Conservation (phyloP, 805 yeast genomes). For the Wickerhamomyces subpelliculosus region DNA sequence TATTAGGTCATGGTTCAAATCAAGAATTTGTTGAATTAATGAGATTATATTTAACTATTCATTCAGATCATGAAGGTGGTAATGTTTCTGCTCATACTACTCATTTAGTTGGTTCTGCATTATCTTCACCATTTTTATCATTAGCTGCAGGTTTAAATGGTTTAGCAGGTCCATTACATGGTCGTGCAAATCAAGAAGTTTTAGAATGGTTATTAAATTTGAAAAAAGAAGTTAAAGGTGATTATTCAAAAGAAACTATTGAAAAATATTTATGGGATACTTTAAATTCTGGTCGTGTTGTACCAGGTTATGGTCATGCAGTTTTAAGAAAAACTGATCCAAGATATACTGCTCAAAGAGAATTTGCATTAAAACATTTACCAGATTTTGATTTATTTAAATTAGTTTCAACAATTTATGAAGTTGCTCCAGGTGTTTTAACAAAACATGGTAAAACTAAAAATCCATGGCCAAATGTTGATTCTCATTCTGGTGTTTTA, state of each 20-base stretch:
- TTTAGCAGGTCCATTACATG: slow-evolving; percentile 83
- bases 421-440: slow-evolving; percentile 76
- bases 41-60: slow-evolving; percentile 76
- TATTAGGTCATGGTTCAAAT: slow-evolving; percentile 51
- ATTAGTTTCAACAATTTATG: slow-evolving; percentile 69
- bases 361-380: slow-evolving; percentile 68
- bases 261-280: slow-evolving; percentile 76
- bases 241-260: slow-evolving; percentile 58
- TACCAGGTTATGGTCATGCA: slow-evolving; percentile 88
- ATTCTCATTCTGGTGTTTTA: slow-evolving; percentile 80
- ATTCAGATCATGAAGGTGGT: slow-evolving; percentile 89
- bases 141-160: slow-evolving; percentile 81
- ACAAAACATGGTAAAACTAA: slow-evolving; percentile 84
- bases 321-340: slow-evolving; percentile 87
- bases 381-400: slow-evolving; percentile 76
- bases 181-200: slow-evolving; percentile 85
- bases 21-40: slow-evolving; percentile 70
- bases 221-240: slow-evolving; percentile 53
- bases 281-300: slow-evolving; percentile 74
- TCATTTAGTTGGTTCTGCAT: slow-evolving; percentile 78
- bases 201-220: slow-evolving; percentile 72
- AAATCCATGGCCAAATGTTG: slow-evolving; percentile 93
- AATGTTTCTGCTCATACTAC: slow-evolving; percentile 85
- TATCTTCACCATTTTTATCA: slow-evolving; percentile 71
- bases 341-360: slow-evolving; percentile 80